Conservation (phyloP, 1,284 basidiomycete genomes). For the Trichosporon asahii region DNA sequence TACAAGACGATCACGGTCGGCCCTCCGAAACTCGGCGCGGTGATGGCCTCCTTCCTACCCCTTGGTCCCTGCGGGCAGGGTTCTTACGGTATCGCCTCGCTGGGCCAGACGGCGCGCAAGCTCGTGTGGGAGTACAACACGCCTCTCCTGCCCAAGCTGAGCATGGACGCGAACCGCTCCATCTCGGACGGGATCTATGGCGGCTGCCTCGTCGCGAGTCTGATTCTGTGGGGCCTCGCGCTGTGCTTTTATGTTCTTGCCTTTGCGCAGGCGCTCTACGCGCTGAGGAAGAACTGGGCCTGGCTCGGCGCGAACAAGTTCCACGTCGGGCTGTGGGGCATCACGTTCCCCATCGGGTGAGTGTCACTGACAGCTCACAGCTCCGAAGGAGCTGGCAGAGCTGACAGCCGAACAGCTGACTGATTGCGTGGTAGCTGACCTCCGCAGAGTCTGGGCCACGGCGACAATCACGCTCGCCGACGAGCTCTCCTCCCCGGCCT, state of each 20-base stretch:
- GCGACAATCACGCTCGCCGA: slow-evolving; percentile 59
- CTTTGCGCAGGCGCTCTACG: slow-evolving; percentile 36
- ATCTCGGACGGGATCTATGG: slow-evolving; percentile 54
- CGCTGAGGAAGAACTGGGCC: slow-evolving; percentile 18
- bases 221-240: slow-evolving; percentile 54
- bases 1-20: slow-evolving; percentile 54
- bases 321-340: slow-evolving; percentile 45
- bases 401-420: background rate
- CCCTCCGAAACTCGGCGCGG: slow-evolving; percentile 53
- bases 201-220: slow-evolving; percentile 37
- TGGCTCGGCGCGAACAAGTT: slow-evolving; percentile 32
- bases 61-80: slow-evolving; percentile 61
- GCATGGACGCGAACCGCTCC: slow-evolving; percentile 27
- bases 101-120: slow-evolving; percentile 55
- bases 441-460: slow-evolving; percentile 59
- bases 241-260: slow-evolving; percentile 53
- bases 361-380: too few species aligned
- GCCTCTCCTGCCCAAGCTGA: slow-evolving; percentile 39
- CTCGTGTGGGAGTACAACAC: slow-evolving; percentile 52
- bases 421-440: background rate
- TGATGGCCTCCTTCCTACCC: slow-evolving; percentile 63
- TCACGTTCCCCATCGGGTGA: slow-evolving; percentile 52
- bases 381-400: too few species aligned
- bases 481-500: slow-evolving; percentile 58
- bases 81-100: slow-evolving; percentile 59